Conservation (phyloP, 225 moss, liverwort and hornwort species). For the Rhytidiadelphus loreus region DNA sequence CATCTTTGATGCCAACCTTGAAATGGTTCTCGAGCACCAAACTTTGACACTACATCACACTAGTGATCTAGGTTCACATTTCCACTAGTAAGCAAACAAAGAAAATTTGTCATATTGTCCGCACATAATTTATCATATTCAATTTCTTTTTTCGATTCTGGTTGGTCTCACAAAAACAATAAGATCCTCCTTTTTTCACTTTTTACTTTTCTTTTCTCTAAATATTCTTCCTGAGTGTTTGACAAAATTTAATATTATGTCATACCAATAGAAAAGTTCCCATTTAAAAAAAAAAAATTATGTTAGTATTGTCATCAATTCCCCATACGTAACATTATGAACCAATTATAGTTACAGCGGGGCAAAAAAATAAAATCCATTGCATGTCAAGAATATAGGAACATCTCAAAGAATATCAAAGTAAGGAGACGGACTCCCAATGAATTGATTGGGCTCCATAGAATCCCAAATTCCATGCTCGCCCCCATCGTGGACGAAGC, state of each 20-base stretch:
- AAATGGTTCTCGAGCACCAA: not conserved
- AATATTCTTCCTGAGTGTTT: not conserved
- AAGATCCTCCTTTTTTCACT: too few relatives aligned
- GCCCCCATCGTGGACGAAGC: too few relatives aligned
- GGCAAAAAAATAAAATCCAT: too few relatives aligned
- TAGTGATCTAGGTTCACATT: too few relatives aligned
- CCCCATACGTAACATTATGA: not conserved
- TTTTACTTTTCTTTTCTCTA: not conserved
- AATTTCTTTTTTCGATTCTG: rapidly evolving
- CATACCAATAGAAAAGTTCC: too few relatives aligned
- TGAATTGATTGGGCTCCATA: not conserved
- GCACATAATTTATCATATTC: not conserved
- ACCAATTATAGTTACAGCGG: not conserved
- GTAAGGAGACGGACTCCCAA: not conserved
- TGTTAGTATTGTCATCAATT: too few relatives aligned
- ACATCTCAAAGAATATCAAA: not conserved
- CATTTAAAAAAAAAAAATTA: too few relatives aligned
- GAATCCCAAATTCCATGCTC: too few relatives aligned
- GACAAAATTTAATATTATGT: not conserved
- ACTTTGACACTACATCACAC: not conserved
- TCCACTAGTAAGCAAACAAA: rapidly evolving
- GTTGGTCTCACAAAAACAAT: too few relatives aligned
- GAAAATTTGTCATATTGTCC: not conserved
- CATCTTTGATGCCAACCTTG: too few relatives aligned
- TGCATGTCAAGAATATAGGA: not conserved